Evolutionary conservation across 78 protist genomes (phyloP).

Genomic region (Corallochytrium limacisporum): DNA sequence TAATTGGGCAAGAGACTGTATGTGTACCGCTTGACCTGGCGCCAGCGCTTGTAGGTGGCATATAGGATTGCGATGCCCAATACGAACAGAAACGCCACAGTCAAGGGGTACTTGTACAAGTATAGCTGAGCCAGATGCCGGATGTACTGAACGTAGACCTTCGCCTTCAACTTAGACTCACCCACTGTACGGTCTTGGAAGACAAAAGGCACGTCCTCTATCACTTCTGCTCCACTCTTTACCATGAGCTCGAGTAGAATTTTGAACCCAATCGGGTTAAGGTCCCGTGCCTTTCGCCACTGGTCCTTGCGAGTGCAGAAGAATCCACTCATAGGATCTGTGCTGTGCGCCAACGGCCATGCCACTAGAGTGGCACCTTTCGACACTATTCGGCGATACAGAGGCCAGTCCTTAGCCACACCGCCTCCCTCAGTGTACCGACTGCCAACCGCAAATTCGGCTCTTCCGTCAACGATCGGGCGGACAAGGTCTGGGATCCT

Average conservation of each 20-base stretch:
- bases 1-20: too few relatives aligned
- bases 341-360: slow-evolving; percentile 3
- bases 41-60: too few relatives aligned
- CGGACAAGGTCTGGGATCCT: background rate
- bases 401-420: slow-evolving; percentile 12
- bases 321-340: slow-evolving; percentile 41
- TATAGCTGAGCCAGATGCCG: slow-evolving; percentile 1
- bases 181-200: background rate
- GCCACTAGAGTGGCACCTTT: slow-evolving; percentile 37
- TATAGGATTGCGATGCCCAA: too few relatives aligned
- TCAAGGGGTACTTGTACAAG: too few relatives aligned
- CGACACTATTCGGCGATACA: background rate
- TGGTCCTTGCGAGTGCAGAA: slow-evolving; percentile 1
- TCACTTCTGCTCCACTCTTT: background rate
- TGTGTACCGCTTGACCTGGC: too few relatives aligned
- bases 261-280: slow-evolving; percentile 17
- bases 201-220: slow-evolving; percentile 14
- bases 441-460: slow-evolving; percentile 23
- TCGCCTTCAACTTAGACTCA: slow-evolving; percentile 14
- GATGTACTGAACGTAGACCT: slow-evolving; percentile 5
- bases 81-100: too few relatives aligned
- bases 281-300: background rate
- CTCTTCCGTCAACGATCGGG: slow-evolving; percentile 7
- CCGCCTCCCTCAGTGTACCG: slow-evolving; percentile 9
- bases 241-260: slow-evolving; percentile 35